Evolutionary conservation across 305 asterid genomes (phyloP), one percentile per base, ranked within the genome.

Genomic region (Ajuga reptans): DNA sequence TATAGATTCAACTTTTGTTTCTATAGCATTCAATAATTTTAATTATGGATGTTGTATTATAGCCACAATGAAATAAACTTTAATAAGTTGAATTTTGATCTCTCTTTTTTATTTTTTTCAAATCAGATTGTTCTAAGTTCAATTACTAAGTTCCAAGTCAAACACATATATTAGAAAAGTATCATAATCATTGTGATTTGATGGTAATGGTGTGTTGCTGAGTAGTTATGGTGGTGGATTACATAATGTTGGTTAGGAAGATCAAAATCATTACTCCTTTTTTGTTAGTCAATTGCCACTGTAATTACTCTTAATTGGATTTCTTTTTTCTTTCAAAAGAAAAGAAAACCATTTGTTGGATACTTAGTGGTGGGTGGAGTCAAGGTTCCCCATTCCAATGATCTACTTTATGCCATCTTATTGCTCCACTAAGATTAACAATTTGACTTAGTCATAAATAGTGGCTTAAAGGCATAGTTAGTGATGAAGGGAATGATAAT

Each of bases 381-480:
- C n/a, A n/a, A n/a, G n/a, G n/a, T n/a, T n/a, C 64, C 82, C 76
- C 74, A 70, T 81, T 68, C 64, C 76, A 69, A 58, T 60, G 72
- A 47, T 64, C 51, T 31, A 64, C 65, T 76, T 71, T 69, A n/a
- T n/a, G n/a, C n/a, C n/a, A n/a, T n/a, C n/a, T n/a, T n/a, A 55
- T 27, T 72, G 81, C 36, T 75, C 80, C 83, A 72, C 76, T 72
- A 24, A 55, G 45, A 71, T 66, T 53, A 65, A 33, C 53, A 54
- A 52, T 29, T 77, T 70, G 81, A 77, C 76, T 50, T 45, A 0
- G 74, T 67, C 82, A 66, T 57, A 58, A 68, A 75, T 59, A 72
- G 71, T 52, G 80, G 72, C 69, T 73, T 21, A 34, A 37, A 73
- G 39, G 37, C 52, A 11, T 55, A 52, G 21, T 75, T 75, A 69